Evolutionary conservation across 2,329 filamentous ascomycete genomes (phyloP), one percentile per base, ranked within the genome.

Genomic region (Fusarium goolgardi): DNA sequence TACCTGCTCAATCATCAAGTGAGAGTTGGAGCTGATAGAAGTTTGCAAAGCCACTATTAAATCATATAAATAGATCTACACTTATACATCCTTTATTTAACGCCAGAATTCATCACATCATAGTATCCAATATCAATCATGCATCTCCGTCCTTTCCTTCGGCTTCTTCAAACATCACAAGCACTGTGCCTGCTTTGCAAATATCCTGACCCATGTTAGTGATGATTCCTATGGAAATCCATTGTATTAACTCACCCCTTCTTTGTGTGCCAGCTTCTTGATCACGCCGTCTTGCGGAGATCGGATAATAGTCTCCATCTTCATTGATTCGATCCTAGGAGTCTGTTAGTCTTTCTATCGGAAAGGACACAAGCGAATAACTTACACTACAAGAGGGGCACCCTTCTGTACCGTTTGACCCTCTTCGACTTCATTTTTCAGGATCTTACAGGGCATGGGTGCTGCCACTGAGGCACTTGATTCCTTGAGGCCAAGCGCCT

Each of bases 401-500:
- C 95, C 94, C 81, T 95, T 96, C 76, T 89, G 89, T 18, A 99
- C 96, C 46, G 80, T 81, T 67, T 97, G 88, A 0, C 96, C 96
- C 71, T 93, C 93, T 29, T 85, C 81, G 0, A 97, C 93, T 78
- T 97, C 92, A 47, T 97, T 96, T 69, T 93, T 89, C 65, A 99
- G 81, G 27, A 99, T 91, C 81, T 98, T 98, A 81, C 96, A 98
- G 3, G 96, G 96, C 96, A 99, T 99, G 0, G 96, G 96, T 23
- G 96, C 93, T 25, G 92, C 85, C 2, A 98, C 93, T 54, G 91
- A 96, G 62, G 95, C 94, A 9, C 89, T 85, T 1, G 86, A 86
- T 75, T 97, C 93, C 77, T 93, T 94, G 65, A 92, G 81, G 0
- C 95, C 94, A 10, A 97, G 83, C 0, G 93, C 94, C 79, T 96